phyloP scores from a whole-genome alignment of 805 yeast species.

The Candida glaebosa region DNA sequence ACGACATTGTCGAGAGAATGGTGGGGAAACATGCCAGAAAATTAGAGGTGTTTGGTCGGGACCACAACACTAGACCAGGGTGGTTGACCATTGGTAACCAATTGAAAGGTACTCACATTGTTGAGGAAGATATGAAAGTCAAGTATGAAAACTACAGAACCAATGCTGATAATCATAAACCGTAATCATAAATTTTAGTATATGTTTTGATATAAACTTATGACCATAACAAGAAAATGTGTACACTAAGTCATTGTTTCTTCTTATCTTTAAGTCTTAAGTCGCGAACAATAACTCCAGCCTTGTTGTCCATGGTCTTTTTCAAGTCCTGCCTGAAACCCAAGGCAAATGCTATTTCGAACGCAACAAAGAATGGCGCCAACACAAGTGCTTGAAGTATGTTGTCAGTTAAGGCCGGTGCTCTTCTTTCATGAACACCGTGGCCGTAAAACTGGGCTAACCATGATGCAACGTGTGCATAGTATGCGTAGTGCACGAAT shows the following conservation, averaged over 20 bases:
- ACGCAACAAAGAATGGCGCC: conserved; percentile 87
- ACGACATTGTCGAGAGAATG: conserved; percentile 78
- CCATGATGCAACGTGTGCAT: conserved; percentile 62
- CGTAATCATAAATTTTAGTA: neutral
- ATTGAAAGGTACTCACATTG: conserved; percentile 53
- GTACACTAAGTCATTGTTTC: too few relatives aligned
- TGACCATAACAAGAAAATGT: neutral
- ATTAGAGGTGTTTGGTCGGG: conserved; percentile 85
- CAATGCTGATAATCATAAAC: conserved; percentile 1
- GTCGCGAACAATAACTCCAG: conserved; percentile 36
- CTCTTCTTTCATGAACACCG: conserved; percentile 70
- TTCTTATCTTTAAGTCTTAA: conserved; percentile 20
- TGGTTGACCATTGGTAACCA: conserved; percentile 91
- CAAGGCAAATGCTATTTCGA: conserved; percentile 66
- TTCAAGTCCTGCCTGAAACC: conserved; percentile 59
- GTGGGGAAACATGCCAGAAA: conserved; percentile 78
- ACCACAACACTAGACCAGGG: conserved; percentile 81
- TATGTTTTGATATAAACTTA: neutral
- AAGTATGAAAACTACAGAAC: conserved; percentile 29
- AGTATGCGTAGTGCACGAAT: conserved; percentile 26
- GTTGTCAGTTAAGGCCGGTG: conserved; percentile 86
- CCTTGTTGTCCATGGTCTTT: conserved; percentile 45
- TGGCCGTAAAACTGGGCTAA: conserved; percentile 85
- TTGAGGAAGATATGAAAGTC: conserved; percentile 53
- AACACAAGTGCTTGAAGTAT: conserved; percentile 79